Base-by-base conservation (phyloP, 2,329 filamentous ascomycete genomes). In the Ceratocystis lukuohia region DNA sequence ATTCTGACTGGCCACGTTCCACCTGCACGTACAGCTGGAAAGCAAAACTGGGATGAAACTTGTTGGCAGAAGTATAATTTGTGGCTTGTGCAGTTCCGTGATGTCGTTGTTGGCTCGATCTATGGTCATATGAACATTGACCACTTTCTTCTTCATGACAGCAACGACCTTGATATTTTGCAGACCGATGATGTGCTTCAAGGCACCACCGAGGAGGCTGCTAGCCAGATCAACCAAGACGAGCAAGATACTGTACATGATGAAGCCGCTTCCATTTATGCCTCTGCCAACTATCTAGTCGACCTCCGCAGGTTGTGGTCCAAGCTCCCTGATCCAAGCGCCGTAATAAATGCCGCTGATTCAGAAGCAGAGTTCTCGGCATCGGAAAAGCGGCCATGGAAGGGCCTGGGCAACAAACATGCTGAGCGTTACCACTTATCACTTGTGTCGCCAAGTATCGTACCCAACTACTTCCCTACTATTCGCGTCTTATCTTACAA, bases 101-200 rank as follows among this genome's bases (percentile, higher is more conserved):
- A 99, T 74, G 87, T 99, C 46, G 81, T 99, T 22, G 81, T 92
- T 22, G 85, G 84, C 12, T 85, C 85, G 30, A 73, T 96, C 5
- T 99, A 88, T 72, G 94, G 93, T 1, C 94, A 99, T 74, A 97
- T 99, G 94, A 99, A 99, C 73, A 89, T 96, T 70, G 94, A 99
- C 72, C 94, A 99, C 75, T 99, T 99, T 75, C 83, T 97, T 72
- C 78, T 99, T 17, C 90, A 96, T 71, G 93, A 97, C 74, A 89
- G 86, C 67, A 80, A 88, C 50, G 83, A 96, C 0, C 80, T 96
- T 65, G 81, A 88, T 68, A 80, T 91, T 61, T 56, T 57, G 37
- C 33, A 61, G 15, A 62, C 45, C 7, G 45, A 37, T 15, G 62
- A 22, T n/a, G 45, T 10, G 62, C 22, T 28, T 22, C 64, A 64